Base-by-base conservation (phyloP, 768 basidiomycete species). In the Kwoniella pini region DNA sequence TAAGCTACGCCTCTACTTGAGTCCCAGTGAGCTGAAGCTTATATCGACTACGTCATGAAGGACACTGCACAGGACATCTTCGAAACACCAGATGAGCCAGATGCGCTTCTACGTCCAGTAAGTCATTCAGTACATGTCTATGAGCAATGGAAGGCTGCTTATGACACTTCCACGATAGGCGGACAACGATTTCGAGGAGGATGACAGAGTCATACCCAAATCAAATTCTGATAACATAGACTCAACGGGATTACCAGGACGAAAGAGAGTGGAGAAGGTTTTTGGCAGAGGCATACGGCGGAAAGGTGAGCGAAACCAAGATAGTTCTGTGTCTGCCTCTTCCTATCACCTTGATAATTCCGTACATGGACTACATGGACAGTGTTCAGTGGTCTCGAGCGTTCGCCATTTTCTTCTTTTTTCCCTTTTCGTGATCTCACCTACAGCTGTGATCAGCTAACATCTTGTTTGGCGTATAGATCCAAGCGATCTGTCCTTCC, bases 21-120 rank as follows among this genome's bases (percentile, higher is more conserved):
- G n/a, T n/a, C n/a, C n/a, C n/a, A n/a, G n/a, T n/a, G n/a, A n/a
- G 33, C 33, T 48, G 1, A 30, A 57, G 44, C 42, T 45, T 7
- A 56, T 4, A n/a, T 19, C 22, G n/a, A 9, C 0, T 21, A 13
- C 28, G 15, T 48, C 12, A 6, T 7, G 1, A 30, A 79, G 79
- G 79, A 79, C 54, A 77, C 77, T 3, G 76, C 75, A 15, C 68
- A 67, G 11, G 79, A 80, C 38, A 67, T 80, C 0, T 80, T 77
- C 60, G 77, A 80, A 55, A 77, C 77, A 1, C 57, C 69, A 17
- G 79, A 80, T 53, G 69, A 69, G 19, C 73, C 77, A 11, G 72
- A 73, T 21, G 26, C 44, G 9, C 46, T 68, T 3, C 42, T 71
- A 3, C 26, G 56, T 38, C 70, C 70, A 12, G 70, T 68, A n/a